phyloP scores from a whole-genome alignment of 495 filamentous ascomycete species.

The Podospora comata region DNA sequence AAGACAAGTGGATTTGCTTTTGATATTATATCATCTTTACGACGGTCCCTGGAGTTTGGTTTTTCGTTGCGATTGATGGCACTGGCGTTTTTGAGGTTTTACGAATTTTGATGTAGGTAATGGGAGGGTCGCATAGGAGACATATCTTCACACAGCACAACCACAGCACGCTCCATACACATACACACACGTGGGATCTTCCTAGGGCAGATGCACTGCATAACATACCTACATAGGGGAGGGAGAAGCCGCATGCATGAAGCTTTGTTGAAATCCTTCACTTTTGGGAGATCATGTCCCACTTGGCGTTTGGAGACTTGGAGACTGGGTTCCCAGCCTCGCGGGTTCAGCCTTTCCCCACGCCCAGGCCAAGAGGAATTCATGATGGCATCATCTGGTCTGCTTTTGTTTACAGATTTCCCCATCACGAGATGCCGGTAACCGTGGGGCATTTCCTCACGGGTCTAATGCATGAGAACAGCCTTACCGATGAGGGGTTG shows the following conservation, averaged over 20 bases:
- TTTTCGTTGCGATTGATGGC: conserved; percentile 16
- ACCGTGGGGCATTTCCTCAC: background rate
- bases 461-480: background rate
- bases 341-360: background rate
- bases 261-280: background rate
- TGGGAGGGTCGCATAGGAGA: conserved; percentile 10
- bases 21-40: conserved; percentile 16
- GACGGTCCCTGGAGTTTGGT: conserved; percentile 15
- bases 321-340: conserved; percentile 2
- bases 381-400: conserved; percentile 5
- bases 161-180: background rate
- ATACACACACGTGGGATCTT: background rate
- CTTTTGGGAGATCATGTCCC: background rate
- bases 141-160: background rate
- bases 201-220: background rate
- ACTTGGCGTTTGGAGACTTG: background rate
- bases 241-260: background rate
- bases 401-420: too few species aligned
- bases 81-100: conserved; percentile 30
- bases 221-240: background rate
- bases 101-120: conserved; percentile 21
- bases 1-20: background rate
- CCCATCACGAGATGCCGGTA: background rate
- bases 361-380: background rate
- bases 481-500: background rate